Percentiles rank a stretch among this genome's conserved stretches.
These are phyloP conservation scores for Aurantiochytrium sp. DNA, from an alignment of 108 stramenopile genomes.

Conservation along the genomic window DNA sequence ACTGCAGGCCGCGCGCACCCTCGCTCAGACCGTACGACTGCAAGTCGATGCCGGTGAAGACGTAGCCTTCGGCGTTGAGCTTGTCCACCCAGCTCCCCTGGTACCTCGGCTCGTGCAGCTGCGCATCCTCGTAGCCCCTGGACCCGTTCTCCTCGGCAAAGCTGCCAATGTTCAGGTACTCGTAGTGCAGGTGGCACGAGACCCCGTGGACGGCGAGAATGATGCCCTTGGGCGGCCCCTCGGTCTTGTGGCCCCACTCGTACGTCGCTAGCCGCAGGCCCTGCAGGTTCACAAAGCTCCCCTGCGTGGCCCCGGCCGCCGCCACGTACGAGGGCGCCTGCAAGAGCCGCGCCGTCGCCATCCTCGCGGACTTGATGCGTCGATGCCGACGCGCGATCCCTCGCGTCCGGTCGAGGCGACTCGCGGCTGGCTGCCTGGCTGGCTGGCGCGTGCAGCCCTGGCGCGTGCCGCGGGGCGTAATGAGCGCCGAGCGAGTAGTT, in stretches of 20 bases:
- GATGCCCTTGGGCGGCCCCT: not conserved
- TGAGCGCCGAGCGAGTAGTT: too few species aligned
- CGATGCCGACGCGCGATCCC: too few species aligned
- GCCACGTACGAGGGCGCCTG: not conserved
- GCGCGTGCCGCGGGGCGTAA: too few species aligned
- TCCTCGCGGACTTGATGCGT: too few species aligned
- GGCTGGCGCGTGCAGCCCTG: too few species aligned
- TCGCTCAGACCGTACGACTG: constrained; percentile 5
- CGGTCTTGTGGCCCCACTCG: not conserved
- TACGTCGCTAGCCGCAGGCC: not conserved
- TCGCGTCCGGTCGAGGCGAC: too few species aligned
- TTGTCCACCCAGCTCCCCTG: not conserved
- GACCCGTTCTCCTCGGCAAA: not conserved
- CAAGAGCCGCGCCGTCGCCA: not conserved
- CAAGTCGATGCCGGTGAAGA: not conserved
- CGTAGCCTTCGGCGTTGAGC: not conserved
- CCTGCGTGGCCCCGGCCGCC: not conserved
- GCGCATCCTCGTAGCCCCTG: not conserved
- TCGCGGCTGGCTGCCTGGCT: too few species aligned
- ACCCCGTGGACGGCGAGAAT: not conserved
- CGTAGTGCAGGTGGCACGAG: constrained; percentile 25
- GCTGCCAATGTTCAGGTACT: not conserved
- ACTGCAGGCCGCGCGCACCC: not conserved
- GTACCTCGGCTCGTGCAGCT: not conserved
- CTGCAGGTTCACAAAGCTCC: not conserved